These are phyloP conservation scores for Pseudogymnoascus sp. DNA, from an alignment of 2,329 filamentous ascomycete genomes.

Conservation along the genomic window DNA sequence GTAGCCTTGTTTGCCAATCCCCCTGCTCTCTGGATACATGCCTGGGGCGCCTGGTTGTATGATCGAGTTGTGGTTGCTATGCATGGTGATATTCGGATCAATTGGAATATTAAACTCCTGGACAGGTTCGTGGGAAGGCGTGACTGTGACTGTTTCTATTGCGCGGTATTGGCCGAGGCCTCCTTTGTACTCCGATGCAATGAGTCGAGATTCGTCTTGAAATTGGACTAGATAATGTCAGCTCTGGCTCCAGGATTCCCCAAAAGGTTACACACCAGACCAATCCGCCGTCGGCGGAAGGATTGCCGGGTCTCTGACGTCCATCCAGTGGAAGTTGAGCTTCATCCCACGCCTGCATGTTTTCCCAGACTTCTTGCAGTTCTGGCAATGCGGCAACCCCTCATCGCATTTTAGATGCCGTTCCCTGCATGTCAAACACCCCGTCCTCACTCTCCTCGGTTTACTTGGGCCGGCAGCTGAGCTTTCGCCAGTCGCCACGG, in stretches of 20 bases:
- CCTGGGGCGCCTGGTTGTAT: slow-evolving; percentile 17
- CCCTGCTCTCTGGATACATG: slow-evolving; percentile 19
- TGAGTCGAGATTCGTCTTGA: slow-evolving; percentile 78
- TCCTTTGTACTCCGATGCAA: slow-evolving; percentile 83
- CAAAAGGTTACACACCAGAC: slow-evolving; percentile 37
- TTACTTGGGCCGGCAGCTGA: slow-evolving; percentile 36
- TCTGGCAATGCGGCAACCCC: slow-evolving; percentile 51
- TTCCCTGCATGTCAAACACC: slow-evolving; percentile 83
- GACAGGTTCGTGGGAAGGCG: slow-evolving; percentile 23
- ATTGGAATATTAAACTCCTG: slow-evolving; percentile 19
- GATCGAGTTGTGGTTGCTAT: slow-evolving; percentile 21
- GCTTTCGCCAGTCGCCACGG: slow-evolving; percentile 11
- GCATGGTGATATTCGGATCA: slow-evolving; percentile 12
- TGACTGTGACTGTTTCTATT: slow-evolving; percentile 30
- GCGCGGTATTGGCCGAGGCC: slow-evolving; percentile 59
- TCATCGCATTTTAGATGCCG: slow-evolving; percentile 90
- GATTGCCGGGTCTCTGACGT: slow-evolving; percentile 57
- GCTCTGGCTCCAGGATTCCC: background rate
- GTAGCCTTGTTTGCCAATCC: slow-evolving; percentile 20
- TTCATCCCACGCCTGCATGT: slow-evolving; percentile 78
- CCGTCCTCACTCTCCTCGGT: slow-evolving; percentile 80
- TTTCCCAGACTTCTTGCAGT: slow-evolving; percentile 81
- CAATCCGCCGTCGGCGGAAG: slow-evolving; percentile 56
- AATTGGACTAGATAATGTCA: slow-evolving; percentile 52
- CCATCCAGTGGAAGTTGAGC: slow-evolving; percentile 85